Evolutionary conservation across 2,329 filamentous ascomycete genomes (phyloP), one percentile per base, ranked within the genome.

Genomic region (Talaromyces sp.): DNA sequence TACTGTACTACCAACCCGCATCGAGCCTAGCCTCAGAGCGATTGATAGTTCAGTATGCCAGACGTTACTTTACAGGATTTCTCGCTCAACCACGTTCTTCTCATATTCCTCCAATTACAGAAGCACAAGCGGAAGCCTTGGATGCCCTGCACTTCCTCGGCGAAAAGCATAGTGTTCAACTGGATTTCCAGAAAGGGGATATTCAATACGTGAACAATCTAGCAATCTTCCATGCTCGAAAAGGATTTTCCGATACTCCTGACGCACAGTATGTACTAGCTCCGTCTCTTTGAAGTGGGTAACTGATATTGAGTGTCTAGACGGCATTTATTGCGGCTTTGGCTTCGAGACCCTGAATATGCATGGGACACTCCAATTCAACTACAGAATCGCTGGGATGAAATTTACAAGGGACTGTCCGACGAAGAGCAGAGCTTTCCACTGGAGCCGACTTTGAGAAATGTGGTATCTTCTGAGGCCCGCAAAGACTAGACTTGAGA

Each of bases 21-120:
- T 82, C 77, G 0, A 72, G 66, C 0, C 72, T 70, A 0, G 69
- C 71, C 0, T 82, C 84, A 0, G 82, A 88, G 67, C 79, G 84
- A 1, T 71, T 88, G 1, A 73, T 85, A 6, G 80, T 88, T 33
- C 85, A 88, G 65, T 88, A 88, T 66, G 83, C 82, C 0, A 81
- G 86, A 2, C 80, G 86, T 1, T 77, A 75, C 28, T 87, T 88
- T 66, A 85, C 84, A 0, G 82, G 81, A 2, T 83, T 77, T 62
- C 71, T 72, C 60, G 75, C 73, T 0, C 72, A 78, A 4, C 79
- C 79, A 0, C 74, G 81, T 18, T 79, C 76, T 0, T 58, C 71
- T 0, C 61, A 72, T 16, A 78, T 83, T 8, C 80, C 82, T 3
- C 75, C 80, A 1, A 81, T 83, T 44, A 81, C 75, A 0, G 80